Percentiles rank a stretch among this genome's conserved stretches.
Conservation (phyloP, 2,329 filamentous ascomycete genomes). For the Fusarium sp. region DNA sequence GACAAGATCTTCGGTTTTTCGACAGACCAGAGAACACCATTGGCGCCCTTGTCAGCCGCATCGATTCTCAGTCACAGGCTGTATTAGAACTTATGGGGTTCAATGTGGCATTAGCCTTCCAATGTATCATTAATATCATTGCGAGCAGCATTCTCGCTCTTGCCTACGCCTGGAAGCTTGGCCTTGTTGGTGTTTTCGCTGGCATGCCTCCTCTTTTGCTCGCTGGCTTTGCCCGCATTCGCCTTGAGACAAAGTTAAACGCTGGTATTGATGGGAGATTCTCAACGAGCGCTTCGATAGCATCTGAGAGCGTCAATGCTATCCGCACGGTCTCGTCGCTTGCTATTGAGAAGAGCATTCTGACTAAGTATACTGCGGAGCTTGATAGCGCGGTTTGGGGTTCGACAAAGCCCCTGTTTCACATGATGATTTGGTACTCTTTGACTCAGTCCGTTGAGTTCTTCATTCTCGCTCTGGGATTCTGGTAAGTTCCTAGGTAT, state of each 20-base stretch:
- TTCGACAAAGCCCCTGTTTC: too few relatives aligned
- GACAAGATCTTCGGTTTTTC: slow-evolving; percentile 56
- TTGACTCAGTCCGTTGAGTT: too few relatives aligned
- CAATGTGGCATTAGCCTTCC: slow-evolving; percentile 53
- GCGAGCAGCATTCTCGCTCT: slow-evolving; percentile 56
- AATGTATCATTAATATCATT: slow-evolving; percentile 51
- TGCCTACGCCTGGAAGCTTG: slow-evolving; percentile 59
- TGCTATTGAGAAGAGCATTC: slow-evolving; percentile 52
- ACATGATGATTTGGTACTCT: too few relatives aligned
- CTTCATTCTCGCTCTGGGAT: too few relatives aligned
- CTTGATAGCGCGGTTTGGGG: too few relatives aligned
- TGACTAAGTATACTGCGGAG: slow-evolving; percentile 6
- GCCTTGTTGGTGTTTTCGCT: slow-evolving; percentile 58
- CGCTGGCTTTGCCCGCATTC: slow-evolving; percentile 52
- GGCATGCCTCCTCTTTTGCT: slow-evolving; percentile 52
- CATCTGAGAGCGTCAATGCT: slow-evolving; percentile 55
- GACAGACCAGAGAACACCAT: slow-evolving; percentile 55
- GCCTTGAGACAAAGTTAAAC: slow-evolving; percentile 55
- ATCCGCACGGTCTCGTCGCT: slow-evolving; percentile 57
- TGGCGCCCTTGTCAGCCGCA: slow-evolving; percentile 50
- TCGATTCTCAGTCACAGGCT: slow-evolving; percentile 52
- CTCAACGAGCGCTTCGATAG: slow-evolving; percentile 53
- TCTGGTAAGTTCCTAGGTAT: too few relatives aligned
- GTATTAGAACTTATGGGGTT: slow-evolving; percentile 56
- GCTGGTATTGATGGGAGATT: slow-evolving; percentile 43